A percentile compares a stretch with the other conserved stretches of the same genome.
These are phyloP conservation scores for Mycena galericulata DNA, from an alignment of 768 basidiomycete genomes.

Conservation along the genomic window DNA sequence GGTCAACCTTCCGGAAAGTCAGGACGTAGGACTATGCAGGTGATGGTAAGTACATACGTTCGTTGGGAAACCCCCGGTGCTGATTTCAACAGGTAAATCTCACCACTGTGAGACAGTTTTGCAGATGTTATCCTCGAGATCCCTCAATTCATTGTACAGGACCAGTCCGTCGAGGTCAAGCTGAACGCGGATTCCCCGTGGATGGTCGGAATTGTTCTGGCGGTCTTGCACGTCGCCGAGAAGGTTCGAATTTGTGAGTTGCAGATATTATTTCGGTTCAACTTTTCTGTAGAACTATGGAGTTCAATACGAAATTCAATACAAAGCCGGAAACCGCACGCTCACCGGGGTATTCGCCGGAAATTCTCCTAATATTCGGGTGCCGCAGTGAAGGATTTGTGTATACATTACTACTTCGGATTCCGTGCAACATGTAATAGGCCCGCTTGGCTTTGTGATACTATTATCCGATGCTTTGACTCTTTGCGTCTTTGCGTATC, in stretches of 20 bases:
- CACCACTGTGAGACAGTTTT: slow-evolving; percentile 3
- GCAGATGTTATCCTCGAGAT: neutral
- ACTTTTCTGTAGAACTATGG: slow-evolving; percentile 8
- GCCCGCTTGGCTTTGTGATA: no score
- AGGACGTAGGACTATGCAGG: slow-evolving; percentile 9
- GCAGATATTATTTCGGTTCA: neutral
- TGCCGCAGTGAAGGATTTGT: neutral
- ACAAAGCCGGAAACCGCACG: neutral
- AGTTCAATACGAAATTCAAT: slow-evolving; percentile 20
- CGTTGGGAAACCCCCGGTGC: neutral
- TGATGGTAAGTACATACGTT: slow-evolving; percentile 3
- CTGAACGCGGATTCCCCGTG: slow-evolving; percentile 27
- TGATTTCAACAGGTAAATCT: slow-evolving; percentile 24
- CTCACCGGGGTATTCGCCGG: slow-evolving; percentile 4
- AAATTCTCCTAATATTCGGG: slow-evolving; percentile 25
- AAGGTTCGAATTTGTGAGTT: neutral
- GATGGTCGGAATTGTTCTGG: slow-evolving; percentile 22
- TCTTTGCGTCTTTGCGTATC: no score
- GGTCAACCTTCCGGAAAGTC: slow-evolving; percentile 1
- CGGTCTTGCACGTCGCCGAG: slow-evolving; percentile 10
- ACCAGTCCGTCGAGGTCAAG: slow-evolving; percentile 28
- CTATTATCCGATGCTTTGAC: no score
- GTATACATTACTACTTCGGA: no score
- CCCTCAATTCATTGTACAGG: neutral
- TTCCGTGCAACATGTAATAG: neutral